phyloP scores from a whole-genome alignment of 495 filamentous ascomycete genomes.

The Margaritispora aquatica region DNA sequence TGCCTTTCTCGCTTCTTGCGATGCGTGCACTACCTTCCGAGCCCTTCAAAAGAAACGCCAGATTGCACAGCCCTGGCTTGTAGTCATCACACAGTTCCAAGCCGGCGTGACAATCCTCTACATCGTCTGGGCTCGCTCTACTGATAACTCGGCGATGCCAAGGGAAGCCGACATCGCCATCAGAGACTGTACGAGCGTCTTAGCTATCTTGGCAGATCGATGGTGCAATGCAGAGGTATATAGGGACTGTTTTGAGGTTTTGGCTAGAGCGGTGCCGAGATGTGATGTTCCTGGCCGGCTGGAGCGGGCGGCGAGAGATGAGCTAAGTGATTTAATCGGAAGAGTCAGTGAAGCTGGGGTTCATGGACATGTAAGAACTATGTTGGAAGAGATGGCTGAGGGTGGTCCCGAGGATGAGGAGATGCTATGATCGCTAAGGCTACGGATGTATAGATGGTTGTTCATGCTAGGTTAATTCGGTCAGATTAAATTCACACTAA shows the following conservation, averaged over 20 bases:
- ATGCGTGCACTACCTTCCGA: slow-evolving; percentile 7
- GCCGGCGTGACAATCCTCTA: slow-evolving; percentile 9
- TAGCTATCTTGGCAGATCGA: slow-evolving; percentile 7
- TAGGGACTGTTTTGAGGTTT: slow-evolving; percentile 12
- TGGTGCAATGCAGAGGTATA: slow-evolving; percentile 11
- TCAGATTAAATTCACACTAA: too few species aligned
- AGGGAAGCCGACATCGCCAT: slow-evolving; percentile 4
- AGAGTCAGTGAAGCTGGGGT: not conserved
- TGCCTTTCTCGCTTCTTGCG: slow-evolving; percentile 1
- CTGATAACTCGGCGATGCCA: not conserved
- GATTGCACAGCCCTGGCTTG: slow-evolving; percentile 1
- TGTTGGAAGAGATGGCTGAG: slow-evolving; percentile 5
- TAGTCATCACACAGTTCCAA: slow-evolving; percentile 7
- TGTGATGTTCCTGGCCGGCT: not conserved
- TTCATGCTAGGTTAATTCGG: too few species aligned
- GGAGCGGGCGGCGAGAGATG: not conserved
- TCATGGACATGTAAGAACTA: slow-evolving; percentile 3
- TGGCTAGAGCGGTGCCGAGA: not conserved
- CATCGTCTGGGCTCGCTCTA: slow-evolving; percentile 3
- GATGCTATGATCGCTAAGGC: not conserved
- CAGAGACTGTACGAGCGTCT: slow-evolving; percentile 3
- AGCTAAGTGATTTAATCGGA: not conserved
- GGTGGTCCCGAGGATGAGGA: not conserved
- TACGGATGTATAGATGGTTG: too few species aligned
- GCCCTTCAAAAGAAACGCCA: slow-evolving; percentile 2